phyloP scores from a whole-genome alignment of 371 early-diverging fungal genomes.

The Batkoa obscura region DNA sequence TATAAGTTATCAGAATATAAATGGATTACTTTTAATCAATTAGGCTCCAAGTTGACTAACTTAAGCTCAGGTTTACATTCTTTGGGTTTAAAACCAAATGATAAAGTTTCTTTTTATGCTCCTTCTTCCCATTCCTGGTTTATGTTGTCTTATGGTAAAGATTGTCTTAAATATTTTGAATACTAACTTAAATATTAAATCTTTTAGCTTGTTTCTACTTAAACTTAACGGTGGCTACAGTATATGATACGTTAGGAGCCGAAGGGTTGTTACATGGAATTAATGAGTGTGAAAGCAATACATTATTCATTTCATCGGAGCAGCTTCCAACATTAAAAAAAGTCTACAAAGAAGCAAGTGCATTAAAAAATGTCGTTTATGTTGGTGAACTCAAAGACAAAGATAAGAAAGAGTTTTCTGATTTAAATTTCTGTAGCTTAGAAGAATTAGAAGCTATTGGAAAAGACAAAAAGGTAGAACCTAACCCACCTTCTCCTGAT shows the following conservation, averaged over 20 bases:
- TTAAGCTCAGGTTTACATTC: constrained; percentile 40
- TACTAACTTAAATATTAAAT: constrained; percentile 14
- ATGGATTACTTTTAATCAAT: constrained; percentile 45
- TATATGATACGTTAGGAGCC: constrained; percentile 80
- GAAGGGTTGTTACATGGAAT: constrained; percentile 67
- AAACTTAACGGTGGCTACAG: constrained; percentile 56
- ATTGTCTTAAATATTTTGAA: not conserved
- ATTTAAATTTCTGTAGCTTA: constrained; percentile 21
- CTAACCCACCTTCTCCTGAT: constrained; percentile 30
- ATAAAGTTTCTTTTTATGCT: not conserved
- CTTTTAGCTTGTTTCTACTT: constrained; percentile 36
- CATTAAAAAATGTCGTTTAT: constrained; percentile 51
- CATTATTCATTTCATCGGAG: constrained; percentile 62
- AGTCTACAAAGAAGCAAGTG: constrained; percentile 31
- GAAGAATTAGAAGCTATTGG: constrained; percentile 44
- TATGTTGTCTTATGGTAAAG: constrained; percentile 18
- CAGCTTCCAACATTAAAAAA: constrained; percentile 44
- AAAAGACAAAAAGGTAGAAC: constrained; percentile 28
- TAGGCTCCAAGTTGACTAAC: constrained; percentile 16
- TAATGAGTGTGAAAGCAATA: constrained; percentile 58
- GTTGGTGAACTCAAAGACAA: constrained; percentile 18
- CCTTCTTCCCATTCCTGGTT: constrained; percentile 12
- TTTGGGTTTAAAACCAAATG: constrained; percentile 9
- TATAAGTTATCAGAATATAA: constrained; percentile 43
- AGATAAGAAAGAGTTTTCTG: constrained; percentile 11